A percentile compares a stretch with the other conserved stretches of the same genome.
Evolutionary conservation across 176 grass and related monocot species (phyloP).

Genomic region (Carex scoparia): DNA sequence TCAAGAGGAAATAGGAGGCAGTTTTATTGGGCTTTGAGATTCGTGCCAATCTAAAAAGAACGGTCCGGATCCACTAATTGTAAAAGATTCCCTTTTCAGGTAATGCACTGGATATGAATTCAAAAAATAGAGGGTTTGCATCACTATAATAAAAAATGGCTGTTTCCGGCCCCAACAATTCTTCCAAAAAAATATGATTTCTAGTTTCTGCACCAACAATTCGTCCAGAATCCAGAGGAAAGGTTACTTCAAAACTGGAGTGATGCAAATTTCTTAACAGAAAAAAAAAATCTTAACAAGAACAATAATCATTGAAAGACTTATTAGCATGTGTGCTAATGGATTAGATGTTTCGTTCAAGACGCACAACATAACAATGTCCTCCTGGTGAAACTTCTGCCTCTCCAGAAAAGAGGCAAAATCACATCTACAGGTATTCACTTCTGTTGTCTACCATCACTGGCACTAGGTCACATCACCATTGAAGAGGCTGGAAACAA

Average conservation of each 20-base stretch:
- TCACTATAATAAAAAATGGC: too few relatives aligned
- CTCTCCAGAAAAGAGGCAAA: not conserved
- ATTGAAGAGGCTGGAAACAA: slow-evolving; percentile 69
- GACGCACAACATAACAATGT: not conserved
- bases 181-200: not conserved
- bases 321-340: not conserved
- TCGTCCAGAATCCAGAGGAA: not conserved
- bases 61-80: too few relatives aligned
- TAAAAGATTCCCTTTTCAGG: too few relatives aligned
- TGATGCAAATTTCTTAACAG: not conserved
- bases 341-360: not conserved
- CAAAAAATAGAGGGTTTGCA: too few relatives aligned
- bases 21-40: too few relatives aligned
- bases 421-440: slow-evolving; percentile 7
- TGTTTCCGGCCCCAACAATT: too few relatives aligned
- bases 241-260: not conserved
- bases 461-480: slow-evolving; percentile 37
- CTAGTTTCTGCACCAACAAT: not conserved
- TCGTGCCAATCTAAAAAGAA: too few relatives aligned
- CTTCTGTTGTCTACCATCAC: not conserved
- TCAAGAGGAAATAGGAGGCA: too few relatives aligned
- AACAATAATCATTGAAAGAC: not conserved
- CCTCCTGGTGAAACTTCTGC: not conserved
- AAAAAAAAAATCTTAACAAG: not conserved
- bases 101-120: too few relatives aligned